Evolutionary conservation across 768 basidiomycete genomes (phyloP).

Genomic region (Podaxis sp.): DNA sequence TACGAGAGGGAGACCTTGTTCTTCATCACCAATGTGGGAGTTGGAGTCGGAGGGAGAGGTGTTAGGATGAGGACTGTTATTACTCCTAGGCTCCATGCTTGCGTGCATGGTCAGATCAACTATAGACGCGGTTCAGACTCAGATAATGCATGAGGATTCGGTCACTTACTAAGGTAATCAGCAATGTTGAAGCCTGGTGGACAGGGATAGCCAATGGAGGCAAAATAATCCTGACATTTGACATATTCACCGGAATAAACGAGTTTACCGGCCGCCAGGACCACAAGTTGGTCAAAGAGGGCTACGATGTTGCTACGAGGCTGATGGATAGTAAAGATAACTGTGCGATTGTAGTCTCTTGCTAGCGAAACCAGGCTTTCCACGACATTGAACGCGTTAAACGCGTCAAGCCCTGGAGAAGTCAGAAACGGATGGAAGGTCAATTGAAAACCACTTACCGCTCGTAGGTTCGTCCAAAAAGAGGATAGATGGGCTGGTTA

Average conservation of each 20-base stretch:
- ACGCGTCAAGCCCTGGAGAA: constrained; percentile 80
- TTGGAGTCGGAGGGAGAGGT: constrained; percentile 33
- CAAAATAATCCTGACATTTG: constrained; percentile 80
- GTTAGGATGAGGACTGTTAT: constrained; percentile 36
- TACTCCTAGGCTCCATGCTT: constrained; percentile 34
- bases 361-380: constrained; percentile 86
- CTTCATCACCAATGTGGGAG: constrained; percentile 61
- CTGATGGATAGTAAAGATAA: constrained; percentile 98
- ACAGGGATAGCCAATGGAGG: constrained; percentile 75
- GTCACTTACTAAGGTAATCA: constrained; percentile 83
- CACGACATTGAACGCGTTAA: constrained; percentile 93
- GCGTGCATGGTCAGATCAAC: constrained; percentile 75
- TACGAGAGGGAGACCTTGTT: constrained; percentile 49
- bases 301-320: constrained; percentile 97
- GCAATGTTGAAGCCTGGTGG: constrained; percentile 96
- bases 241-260: constrained; percentile 81
- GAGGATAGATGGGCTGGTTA: constrained; percentile 93
- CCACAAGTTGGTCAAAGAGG: constrained; percentile 87
- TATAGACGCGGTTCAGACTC: constrained; percentile 22
- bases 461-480: constrained; percentile 98
- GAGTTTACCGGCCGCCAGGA: constrained; percentile 80
- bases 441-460: constrained; percentile 47
- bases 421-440: background rate
- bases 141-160: background rate
- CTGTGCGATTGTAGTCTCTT: constrained; percentile 86